Evolutionary conservation across 2,329 filamentous ascomycete genomes (phyloP).

Genomic region (Myriosclerotinia duriaeana): DNA sequence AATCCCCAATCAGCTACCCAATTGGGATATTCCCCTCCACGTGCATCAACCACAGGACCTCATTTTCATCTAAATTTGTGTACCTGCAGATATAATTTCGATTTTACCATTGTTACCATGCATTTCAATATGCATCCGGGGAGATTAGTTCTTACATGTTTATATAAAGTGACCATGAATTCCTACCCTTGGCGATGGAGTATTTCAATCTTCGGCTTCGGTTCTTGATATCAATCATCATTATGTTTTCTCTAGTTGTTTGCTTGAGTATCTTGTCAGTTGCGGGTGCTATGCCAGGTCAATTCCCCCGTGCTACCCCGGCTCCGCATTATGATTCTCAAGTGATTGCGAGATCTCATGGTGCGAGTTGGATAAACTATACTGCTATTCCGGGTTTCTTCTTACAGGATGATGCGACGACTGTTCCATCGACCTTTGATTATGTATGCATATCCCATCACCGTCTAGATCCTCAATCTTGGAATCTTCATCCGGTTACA

Average conservation of each 20-base stretch:
- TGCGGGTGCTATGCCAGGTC: background rate
- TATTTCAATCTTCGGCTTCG: background rate
- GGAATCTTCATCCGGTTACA: background rate
- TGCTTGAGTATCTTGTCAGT: constrained; percentile 7
- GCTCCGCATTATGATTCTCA: constrained; percentile 7
- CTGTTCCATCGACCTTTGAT: constrained; percentile 58
- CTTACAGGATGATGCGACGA: constrained; percentile 59
- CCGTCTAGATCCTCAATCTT: background rate
- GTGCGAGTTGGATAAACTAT: constrained; percentile 51
- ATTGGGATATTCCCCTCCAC: constrained; percentile 13
- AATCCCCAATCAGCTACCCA: background rate
- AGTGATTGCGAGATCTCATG: background rate
- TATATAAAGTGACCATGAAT: constrained; percentile 8
- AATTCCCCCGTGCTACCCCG: constrained; percentile 7
- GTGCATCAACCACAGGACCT: constrained; percentile 22
- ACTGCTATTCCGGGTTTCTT: constrained; percentile 62
- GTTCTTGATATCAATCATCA: background rate
- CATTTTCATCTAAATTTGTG: constrained; percentile 12
- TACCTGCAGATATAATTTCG: background rate
- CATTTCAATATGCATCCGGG: background rate
- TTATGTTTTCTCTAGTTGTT: constrained; percentile 2
- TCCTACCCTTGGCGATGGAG: background rate
- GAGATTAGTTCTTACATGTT: background rate
- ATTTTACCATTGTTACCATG: background rate
- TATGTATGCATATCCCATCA: constrained; percentile 51